Percentiles rank a stretch among this genome's conserved stretches.
Evolutionary conservation across 2,329 filamentous ascomycete species (phyloP).

Genomic region (Davidsoniella eucalypti): DNA sequence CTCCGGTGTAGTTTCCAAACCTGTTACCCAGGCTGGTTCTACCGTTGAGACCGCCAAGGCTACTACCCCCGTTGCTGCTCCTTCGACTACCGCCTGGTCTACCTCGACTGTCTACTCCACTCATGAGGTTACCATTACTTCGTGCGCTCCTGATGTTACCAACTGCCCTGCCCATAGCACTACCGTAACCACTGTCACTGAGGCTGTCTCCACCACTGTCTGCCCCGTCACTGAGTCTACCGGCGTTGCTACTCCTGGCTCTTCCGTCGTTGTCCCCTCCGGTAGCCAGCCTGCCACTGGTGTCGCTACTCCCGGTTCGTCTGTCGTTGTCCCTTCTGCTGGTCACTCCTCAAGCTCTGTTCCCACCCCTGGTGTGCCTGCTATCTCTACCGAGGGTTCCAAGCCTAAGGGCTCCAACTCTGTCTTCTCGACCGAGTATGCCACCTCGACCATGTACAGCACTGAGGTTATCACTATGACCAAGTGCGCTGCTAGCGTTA

Average conservation of each 20-base stretch:
- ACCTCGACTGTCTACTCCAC: constrained; percentile 21
- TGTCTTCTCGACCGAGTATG: not conserved
- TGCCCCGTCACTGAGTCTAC: constrained; percentile 21
- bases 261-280: constrained; percentile 13
- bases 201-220: constrained; percentile 27
- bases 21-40: not conserved
- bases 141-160: constrained; percentile 28
- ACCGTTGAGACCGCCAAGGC: not conserved
- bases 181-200: constrained; percentile 14
- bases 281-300: constrained; percentile 7
- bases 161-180: constrained; percentile 22
- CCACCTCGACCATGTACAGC: constrained; percentile 3
- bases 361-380: not conserved
- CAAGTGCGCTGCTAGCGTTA: constrained; percentile 6
- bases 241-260: constrained; percentile 16
- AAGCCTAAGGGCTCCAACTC: not conserved
- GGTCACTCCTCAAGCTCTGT: not conserved
- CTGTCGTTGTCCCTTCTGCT: not conserved
- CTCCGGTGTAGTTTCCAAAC: not conserved
- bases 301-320: constrained; percentile 14
- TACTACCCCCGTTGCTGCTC: not conserved
- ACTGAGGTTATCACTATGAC: constrained; percentile 7
- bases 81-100: constrained; percentile 5
- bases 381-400: not conserved
- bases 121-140: constrained; percentile 16